Percentiles rank a stretch among this genome's conserved stretches.
These are phyloP conservation scores for Sporobolomyces phaffii DNA, from an alignment of 768 basidiomycete genomes.

Conservation along the genomic window DNA sequence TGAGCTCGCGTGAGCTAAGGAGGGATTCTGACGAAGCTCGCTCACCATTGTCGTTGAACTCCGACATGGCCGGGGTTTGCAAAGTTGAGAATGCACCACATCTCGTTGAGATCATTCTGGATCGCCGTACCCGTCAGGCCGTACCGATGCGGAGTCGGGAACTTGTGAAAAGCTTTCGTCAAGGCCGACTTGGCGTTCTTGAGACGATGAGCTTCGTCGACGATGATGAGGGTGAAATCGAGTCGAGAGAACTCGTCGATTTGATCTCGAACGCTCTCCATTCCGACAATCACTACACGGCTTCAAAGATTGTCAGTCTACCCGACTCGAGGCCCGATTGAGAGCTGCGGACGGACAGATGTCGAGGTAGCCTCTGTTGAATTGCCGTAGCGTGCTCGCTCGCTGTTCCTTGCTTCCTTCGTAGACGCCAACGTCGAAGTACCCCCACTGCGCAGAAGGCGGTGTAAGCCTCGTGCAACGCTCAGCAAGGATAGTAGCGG, in stretches of 20 bases:
- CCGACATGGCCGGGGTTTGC: constrained; percentile 77
- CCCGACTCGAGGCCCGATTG: neutral
- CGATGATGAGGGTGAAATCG: constrained; percentile 58
- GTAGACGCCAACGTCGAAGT: constrained; percentile 78
- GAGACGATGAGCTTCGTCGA: constrained; percentile 85
- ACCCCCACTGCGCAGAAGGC: constrained; percentile 86
- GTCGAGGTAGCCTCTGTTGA: constrained; percentile 75
- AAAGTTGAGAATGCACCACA: constrained; percentile 91
- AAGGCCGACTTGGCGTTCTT: constrained; percentile 70
- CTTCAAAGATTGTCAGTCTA: neutral
- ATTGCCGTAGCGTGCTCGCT: constrained; percentile 59
- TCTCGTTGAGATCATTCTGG: constrained; percentile 82
- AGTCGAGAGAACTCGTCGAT: constrained; percentile 65
- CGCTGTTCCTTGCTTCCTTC: constrained; percentile 56
- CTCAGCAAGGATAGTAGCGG: neutral
- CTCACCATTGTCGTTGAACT: constrained; percentile 57
- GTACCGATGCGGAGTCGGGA: constrained; percentile 64
- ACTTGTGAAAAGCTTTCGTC: constrained; percentile 64
- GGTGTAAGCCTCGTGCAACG: no score
- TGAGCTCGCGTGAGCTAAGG: no score
- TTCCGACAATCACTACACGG: constrained; percentile 79
- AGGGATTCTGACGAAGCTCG: no score
- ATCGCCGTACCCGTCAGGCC: constrained; percentile 71
- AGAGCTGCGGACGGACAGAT: constrained; percentile 56
- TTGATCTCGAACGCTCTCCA: constrained; percentile 66